Evolutionary conservation across 495 filamentous ascomycete genomes (phyloP), one percentile per base, ranked within the genome.

Genomic region (Elaphomyces granulatus): DNA sequence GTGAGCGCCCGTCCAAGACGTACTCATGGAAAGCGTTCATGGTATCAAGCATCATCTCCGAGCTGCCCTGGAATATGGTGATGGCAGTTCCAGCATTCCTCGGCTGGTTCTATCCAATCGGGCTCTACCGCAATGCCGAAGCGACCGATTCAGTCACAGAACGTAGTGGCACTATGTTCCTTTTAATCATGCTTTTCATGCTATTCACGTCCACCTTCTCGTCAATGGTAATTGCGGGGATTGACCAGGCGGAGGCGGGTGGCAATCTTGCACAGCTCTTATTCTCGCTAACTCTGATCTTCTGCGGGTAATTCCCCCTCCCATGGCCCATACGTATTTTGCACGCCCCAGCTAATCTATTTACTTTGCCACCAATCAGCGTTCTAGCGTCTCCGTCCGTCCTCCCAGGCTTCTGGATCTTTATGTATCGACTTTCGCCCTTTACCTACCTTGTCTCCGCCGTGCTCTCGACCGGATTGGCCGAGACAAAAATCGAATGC

Each of bases 21-120:
- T 93, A 93, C 59, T 75, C 71, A 15, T 87, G 83, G 83, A 53
- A 70, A 31, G 75, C 73, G 1, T 87, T 87, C 57, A 67, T 82
- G 44, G 64, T 75, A 7, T 71, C 74, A 21, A 74, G 78, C 33
- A 78, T 88, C 48, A 15, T 82, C 14, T 74, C 80, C 40, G 84
- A 88, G 52, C 70, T 87, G 2, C 81, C 82, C 0, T 88, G 78
- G 61, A 73, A 76, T 32, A 62, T 79, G 20, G 50, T 85, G n/a
- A 71, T 77, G 30, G 73, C 72, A 15, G 66, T 78, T 23, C 30
- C 81, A 18, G 70, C 73, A 49, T 83, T 63, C 46, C 63, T 77
- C 9, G 63, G 69, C 48, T 86, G 78, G 67, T 86, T 78, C 63
- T 81, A 77, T 49, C 70, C 73, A 7, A 63, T 73, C 41, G 86